phyloP scores from a whole-genome alignment of 2,329 filamentous ascomycete species.

The Sclerotinia sclerotiorum region DNA sequence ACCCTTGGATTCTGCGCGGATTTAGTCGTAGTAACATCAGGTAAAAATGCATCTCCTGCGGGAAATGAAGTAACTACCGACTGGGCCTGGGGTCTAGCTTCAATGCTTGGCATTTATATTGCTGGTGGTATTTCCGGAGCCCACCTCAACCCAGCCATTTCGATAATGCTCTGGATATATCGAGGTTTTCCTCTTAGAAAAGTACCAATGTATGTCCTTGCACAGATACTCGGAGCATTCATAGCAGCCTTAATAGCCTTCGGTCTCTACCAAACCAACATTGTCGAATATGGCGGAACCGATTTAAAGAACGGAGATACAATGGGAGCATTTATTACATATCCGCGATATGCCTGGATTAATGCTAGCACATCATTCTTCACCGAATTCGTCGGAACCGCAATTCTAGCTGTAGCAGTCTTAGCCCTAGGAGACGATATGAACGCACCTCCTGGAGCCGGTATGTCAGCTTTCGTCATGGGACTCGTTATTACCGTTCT shows the following conservation, averaged over 20 bases:
- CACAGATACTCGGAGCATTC: conserved; percentile 54
- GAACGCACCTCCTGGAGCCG: conserved; percentile 50
- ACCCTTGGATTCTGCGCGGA: conserved; percentile 50
- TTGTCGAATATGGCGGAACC: conserved; percentile 35
- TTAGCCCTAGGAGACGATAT: conserved; percentile 49
- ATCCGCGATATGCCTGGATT: conserved; percentile 45
- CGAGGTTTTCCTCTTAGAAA: conserved; percentile 54
- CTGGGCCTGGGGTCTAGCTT: conserved; percentile 54
- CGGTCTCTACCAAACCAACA: conserved; percentile 45
- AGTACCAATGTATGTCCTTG: conserved; percentile 50
- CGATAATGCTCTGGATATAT: conserved; percentile 48
- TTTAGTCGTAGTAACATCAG: conserved; percentile 43
- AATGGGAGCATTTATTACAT: conserved; percentile 47
- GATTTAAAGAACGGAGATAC: conserved; percentile 38
- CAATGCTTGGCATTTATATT: conserved; percentile 52
- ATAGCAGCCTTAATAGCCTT: conserved; percentile 50
- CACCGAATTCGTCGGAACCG: conserved; percentile 49
- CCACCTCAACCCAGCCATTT: conserved; percentile 48
- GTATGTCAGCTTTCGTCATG: conserved; percentile 52
- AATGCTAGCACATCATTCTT: conserved; percentile 46
- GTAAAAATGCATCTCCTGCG: conserved; percentile 27
- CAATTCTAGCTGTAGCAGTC: conserved; percentile 45
- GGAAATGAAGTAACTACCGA: conserved; percentile 47
- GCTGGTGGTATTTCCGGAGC: conserved; percentile 50
- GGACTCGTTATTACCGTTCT: conserved; percentile 45